Evolutionary conservation across 345 rosid genomes (phyloP).

Genomic region (Combretum micranthum): DNA sequence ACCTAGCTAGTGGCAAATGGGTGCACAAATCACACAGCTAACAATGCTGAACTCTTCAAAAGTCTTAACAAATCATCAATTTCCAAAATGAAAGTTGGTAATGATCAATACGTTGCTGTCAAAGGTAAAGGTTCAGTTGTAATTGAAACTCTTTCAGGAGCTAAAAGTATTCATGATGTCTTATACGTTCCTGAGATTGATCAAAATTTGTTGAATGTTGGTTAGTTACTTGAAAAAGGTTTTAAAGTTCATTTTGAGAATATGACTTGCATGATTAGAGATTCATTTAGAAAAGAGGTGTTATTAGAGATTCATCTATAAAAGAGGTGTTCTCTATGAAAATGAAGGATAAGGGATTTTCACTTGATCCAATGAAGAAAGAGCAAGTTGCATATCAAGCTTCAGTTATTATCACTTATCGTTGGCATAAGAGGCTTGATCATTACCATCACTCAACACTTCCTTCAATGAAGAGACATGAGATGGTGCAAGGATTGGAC

Average conservation of each 20-base stretch:
- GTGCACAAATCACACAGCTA: slow-evolving; percentile 2
- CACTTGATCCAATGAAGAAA: background rate
- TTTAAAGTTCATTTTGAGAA: slow-evolving; percentile 1
- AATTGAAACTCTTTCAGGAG: background rate
- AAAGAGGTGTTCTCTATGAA: background rate
- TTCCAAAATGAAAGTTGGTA: background rate
- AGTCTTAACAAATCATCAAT: background rate
- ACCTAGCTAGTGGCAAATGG: slow-evolving; percentile 1
- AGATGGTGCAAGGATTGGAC: background rate
- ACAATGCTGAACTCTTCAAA: background rate
- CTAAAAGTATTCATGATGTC: background rate
- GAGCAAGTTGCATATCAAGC: background rate
- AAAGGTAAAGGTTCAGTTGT: background rate
- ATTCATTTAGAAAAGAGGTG: background rate
- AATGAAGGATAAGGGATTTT: too few species aligned
- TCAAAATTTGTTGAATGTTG: slow-evolving; percentile 12
- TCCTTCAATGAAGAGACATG: too few species aligned
- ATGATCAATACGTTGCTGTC: background rate
- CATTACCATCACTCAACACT: background rate
- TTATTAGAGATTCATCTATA: background rate
- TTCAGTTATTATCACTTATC: too few species aligned
- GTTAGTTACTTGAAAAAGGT: background rate
- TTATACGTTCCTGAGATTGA: slow-evolving; percentile 2
- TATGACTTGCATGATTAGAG: background rate
- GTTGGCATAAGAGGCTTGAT: background rate